Evolutionary conservation across 1,284 basidiomycete genomes (phyloP), one percentile per base, ranked within the genome.

Genomic region (Pascua guehoae): DNA sequence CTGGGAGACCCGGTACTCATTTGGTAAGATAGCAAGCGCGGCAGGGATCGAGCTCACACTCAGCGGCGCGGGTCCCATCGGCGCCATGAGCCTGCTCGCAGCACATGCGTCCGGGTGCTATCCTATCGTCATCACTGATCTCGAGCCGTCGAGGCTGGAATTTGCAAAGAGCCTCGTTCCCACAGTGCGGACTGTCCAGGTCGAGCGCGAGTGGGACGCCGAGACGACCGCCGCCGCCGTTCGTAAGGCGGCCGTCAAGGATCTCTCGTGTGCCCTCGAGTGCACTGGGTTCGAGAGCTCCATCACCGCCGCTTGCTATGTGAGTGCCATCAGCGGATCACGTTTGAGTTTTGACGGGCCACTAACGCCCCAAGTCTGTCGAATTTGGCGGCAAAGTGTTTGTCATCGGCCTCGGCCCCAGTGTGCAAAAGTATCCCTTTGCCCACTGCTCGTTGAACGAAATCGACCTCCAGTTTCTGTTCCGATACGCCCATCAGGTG

Each of bases 251-350:
- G 72, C 74, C 16, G 75, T 71, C 0, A 67, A 63, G 10, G 41
- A 48, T 45, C 52, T 78, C 12, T 53, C 53, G 16, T 54, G 75
- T 11, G 76, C 75, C 0, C 40, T 78, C 51, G 76, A 78, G 49
- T 78, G 76, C 62, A 93, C 90, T 52, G 92, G 92, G 16, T 89
- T 91, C 32, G 90, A 94, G 74, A 84, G 84, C 40, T 89, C 87
- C 12, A 88, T 95, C 63, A 86, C 88, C 69, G 88, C 88, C 32
- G 89, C 84, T 2, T 81, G 91, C 60, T 83, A 82, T 66, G 79
- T 91, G 65, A 68, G 74, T 74, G 8, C 15, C 16, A 32, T 32
- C 24, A 32, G 24, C 4, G 3, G 3, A 32, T 32, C 7, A 32
- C 24, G 7, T 4, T 32, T 32, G 24, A 32, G 24, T 11, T 12